Evolutionary conservation across 352 stramenopile species (phyloP).

Genomic region (Phytophthora hybrid): DNA sequence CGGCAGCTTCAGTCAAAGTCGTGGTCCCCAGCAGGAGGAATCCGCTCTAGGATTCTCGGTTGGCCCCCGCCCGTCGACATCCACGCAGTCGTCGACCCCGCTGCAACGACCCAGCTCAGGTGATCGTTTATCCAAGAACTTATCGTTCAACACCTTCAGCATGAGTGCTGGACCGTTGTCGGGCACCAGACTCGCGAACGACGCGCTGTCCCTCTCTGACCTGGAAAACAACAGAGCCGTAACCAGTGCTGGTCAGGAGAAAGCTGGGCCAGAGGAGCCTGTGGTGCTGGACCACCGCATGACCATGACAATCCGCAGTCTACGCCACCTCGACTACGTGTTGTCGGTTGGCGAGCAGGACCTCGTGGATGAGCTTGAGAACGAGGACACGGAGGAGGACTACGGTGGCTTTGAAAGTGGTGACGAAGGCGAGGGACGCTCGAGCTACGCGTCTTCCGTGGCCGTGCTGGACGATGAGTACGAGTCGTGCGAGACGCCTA

Average conservation of each 20-base stretch:
- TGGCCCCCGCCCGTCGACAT: slow-evolving; percentile 27
- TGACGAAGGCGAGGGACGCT: slow-evolving; percentile 40
- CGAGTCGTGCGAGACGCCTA: slow-evolving; percentile 36
- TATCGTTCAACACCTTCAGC: slow-evolving; percentile 24
- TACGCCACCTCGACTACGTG: slow-evolving; percentile 59
- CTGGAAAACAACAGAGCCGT: slow-evolving; percentile 26
- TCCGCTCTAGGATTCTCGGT: slow-evolving; percentile 36
- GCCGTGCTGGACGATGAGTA: slow-evolving; percentile 59
- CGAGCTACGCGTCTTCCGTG: slow-evolving; percentile 63
- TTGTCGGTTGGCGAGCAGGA: slow-evolving; percentile 46
- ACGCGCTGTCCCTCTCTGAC: slow-evolving; percentile 57
- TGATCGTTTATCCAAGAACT: slow-evolving; percentile 27
- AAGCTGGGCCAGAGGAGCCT: slow-evolving; percentile 40
- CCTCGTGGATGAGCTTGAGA: slow-evolving; percentile 41
- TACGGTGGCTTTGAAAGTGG: slow-evolving; percentile 45
- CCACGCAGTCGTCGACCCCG: slow-evolving; percentile 27
- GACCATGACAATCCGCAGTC: slow-evolving; percentile 44
- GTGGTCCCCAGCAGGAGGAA: slow-evolving; percentile 26
- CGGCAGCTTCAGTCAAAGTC: slow-evolving; percentile 34
- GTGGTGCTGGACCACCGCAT: slow-evolving; percentile 58
- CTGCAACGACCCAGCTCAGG: slow-evolving; percentile 30
- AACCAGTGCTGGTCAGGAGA: slow-evolving; percentile 11
- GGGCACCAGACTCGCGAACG: slow-evolving; percentile 41
- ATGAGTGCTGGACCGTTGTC: slow-evolving; percentile 32
- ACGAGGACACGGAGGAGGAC: slow-evolving; percentile 39